A percentile compares a stretch with the other conserved stretches of the same genome.
phyloP scores from a whole-genome alignment of 2,329 filamentous ascomycete genomes.

The Harringtonia lauricola region DNA sequence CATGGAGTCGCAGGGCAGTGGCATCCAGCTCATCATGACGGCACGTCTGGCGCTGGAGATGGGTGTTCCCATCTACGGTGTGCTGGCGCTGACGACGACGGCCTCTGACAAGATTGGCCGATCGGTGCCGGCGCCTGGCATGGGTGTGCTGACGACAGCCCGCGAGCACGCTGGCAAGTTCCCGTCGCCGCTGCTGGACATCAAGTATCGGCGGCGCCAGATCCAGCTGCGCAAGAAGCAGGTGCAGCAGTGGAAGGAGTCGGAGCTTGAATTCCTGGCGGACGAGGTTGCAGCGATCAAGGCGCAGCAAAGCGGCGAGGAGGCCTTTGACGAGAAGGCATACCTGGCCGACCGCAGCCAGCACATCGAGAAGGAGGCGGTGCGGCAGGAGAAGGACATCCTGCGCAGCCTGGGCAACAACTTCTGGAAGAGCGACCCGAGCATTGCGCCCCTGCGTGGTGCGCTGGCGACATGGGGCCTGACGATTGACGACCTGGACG shows the following conservation, averaged over 20 bases:
- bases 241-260: conserved; percentile 94
- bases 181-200: conserved; percentile 89
- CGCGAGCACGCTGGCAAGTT: conserved; percentile 86
- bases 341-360: conserved; percentile 75
- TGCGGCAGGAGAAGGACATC: conserved; percentile 85
- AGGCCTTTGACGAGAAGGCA: conserved; percentile 65
- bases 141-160: conserved; percentile 92
- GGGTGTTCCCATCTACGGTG: conserved; percentile 95
- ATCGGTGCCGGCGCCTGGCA: conserved; percentile 89
- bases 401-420: conserved; percentile 90
- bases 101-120: conserved; percentile 99
- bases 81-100: conserved; percentile 85
- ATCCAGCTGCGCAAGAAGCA: conserved; percentile 88
- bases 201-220: conserved; percentile 93
- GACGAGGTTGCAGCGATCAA: conserved; percentile 91
- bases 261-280: conserved; percentile 83
- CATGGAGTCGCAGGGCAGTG: conserved; percentile 98
- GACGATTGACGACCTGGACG: conserved; percentile 87
- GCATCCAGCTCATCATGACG: conserved; percentile 98
- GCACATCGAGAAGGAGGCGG: conserved; percentile 82
- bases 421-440: conserved; percentile 95
- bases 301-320: conserved; percentile 58
- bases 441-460: conserved; percentile 90
- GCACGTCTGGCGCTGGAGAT: conserved; percentile 92
- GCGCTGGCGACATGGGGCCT: conserved; percentile 96